Base-by-base conservation (phyloP, 1,284 basidiomycete species). In the Leccinum pachyderme region DNA sequence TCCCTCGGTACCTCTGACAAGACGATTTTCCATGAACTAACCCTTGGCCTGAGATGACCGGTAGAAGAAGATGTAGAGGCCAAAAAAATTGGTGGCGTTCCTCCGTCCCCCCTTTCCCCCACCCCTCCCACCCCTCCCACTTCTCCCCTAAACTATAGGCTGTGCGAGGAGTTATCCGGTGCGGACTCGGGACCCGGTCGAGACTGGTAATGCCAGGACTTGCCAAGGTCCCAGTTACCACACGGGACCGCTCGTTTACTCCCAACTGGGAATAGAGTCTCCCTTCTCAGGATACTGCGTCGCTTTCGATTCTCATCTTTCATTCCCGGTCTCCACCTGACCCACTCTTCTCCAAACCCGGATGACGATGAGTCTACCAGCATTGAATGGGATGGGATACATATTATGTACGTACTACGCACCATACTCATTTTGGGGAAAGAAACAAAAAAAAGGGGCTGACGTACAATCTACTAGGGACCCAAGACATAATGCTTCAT, bases 321-420 rank as follows among this genome's bases (percentile, higher is more conserved):
- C 53, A 60, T 63, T 60, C 60, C 49, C 52, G 56, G 27, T 0
- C 18, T 39, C 18, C 37, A 39, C 37, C 12, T 33, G 44, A n/a
- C 31, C 47, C 11, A 5, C 8, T 49, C 35, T 43, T 35, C 12
- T 46, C 13, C 45, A 12, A 33, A 32, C 22, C 39, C 29, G 48
- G 57, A 51, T n/a, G 25, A 15, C 13, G 12, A 46, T 39, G 37
- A 22, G 11, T 39, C 37, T 39, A 22, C 37, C 37, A 39, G 37
- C 37, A 18, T 18, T 18, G 18, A 18, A 18, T 18, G 18, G 18
- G 18, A 22, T 39, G 5, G 37, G 2, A 39, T 22, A 39, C 3
- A 39, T 39, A 2, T 44, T 44, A 44, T 24, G 22, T 44, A 44
- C 15, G 43, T 5, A 44, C 13, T 44, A 44, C 15, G 43, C 6